A percentile compares a stretch with the other conserved stretches of the same genome.
These are phyloP conservation scores for Aphanomyces cochlioides DNA, from an alignment of 352 stramenopile species.

Conservation along the genomic window DNA sequence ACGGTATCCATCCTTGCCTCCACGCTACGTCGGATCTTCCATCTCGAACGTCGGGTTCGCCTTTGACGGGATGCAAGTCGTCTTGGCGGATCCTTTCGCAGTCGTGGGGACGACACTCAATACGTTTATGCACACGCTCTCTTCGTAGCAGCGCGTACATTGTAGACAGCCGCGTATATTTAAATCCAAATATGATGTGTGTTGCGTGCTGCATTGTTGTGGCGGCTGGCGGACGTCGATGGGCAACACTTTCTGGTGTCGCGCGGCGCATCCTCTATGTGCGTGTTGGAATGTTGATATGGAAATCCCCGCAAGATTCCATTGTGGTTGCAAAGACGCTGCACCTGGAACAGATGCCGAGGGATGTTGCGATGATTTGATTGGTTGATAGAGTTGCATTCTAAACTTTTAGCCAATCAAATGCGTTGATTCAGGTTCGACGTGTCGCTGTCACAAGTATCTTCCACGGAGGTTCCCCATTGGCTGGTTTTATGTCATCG, in stretches of 20 bases:
- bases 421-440: background rate
- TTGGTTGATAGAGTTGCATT: background rate
- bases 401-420: conserved; percentile 1
- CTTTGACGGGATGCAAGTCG: conserved; percentile 15
- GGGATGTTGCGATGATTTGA: background rate
- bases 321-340: background rate
- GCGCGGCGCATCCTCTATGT: no score
- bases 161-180: no score
- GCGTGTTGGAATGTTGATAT: no score
- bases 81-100: background rate
- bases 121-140: background rate
- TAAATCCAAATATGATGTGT: no score
- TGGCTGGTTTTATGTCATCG: conserved; percentile 5
- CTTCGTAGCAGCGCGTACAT: no score
- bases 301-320: conserved; percentile 2
- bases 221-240: no score
- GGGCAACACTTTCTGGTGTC: no score
- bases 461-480: background rate
- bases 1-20: conserved; percentile 7
- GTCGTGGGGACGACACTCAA: background rate
- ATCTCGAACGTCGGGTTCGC: background rate
- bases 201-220: no score
- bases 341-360: background rate
- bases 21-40: background rate
- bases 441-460: background rate